Base-by-base conservation (phyloP, 495 filamentous ascomycete genomes). In the Trypethelium eluteriae region DNA sequence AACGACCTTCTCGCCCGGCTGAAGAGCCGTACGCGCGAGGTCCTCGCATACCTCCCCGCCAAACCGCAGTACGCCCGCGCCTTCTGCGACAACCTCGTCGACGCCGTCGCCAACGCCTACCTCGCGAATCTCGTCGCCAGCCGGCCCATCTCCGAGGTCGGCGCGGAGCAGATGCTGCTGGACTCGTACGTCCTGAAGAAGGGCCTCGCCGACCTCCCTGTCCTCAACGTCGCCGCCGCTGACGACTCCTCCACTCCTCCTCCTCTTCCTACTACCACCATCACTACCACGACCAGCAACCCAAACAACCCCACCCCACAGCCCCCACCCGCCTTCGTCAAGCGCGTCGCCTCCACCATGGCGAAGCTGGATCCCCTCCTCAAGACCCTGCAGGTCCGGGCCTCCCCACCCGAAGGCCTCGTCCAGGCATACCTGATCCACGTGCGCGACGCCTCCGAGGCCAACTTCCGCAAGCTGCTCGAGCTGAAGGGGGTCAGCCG, bases 141-240 rank as follows among this genome's bases (percentile, higher is more conserved):
- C 78, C 87, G 83, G 68, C 94, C 94, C 25, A 85, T 98, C 64
- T 90, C 90, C 16, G 93, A 96, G 75, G 91, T 92, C 62, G 94
- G 92, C 35, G 94, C 94, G n/a, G 95, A 98, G 77, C 94, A 88
- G 85, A 96, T 98, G 92, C 83, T 98, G 6, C 85, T 98, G 2
- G 95, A 98, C 74, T 88, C 89, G 62, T 97, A 98, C 74, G 89
- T 89, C 38, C 83, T 98, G 6, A 96, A 93, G 69, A 91, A 94
- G 71, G 84, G 86, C 16, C 87, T 97, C 62, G 81, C 84, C 64
- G 86, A 84, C 56, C 80, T 93, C 16, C 75, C 89, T 12, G 86
- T 82, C 0, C 79, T 86, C 66, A 85, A 84, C 70, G 69, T 70
- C n/a, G 74, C 77, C 38, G 68, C 75, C 7, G 75, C 74, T 49